These are phyloP conservation scores for Tetrahymena malaccensis DNA, from an alignment of 73 alveolate species.

Conservation along the genomic window DNA sequence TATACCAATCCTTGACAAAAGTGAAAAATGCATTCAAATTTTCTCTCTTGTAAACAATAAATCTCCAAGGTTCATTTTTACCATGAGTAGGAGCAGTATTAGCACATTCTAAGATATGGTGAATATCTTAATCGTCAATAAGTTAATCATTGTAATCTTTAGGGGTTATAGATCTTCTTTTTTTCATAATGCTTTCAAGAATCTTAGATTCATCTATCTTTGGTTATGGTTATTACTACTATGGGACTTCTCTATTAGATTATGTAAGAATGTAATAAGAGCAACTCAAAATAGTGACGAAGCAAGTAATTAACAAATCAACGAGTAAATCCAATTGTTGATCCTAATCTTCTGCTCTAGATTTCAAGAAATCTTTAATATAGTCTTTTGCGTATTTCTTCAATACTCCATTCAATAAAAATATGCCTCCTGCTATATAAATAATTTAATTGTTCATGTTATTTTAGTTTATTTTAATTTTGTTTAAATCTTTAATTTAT, in stretches of 20 bases:
- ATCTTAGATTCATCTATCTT: neutral
- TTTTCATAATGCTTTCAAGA: neutral
- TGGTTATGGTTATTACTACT: neutral
- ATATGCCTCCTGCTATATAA: neutral
- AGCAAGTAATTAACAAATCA: neutral
- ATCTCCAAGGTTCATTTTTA: neutral
- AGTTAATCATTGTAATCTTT: neutral
- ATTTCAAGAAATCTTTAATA: neutral
- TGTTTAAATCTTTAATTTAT: neutral
- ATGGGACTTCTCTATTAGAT: neutral
- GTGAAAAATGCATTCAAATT: neutral
- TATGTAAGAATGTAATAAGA: neutral
- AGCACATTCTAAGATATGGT: neutral
- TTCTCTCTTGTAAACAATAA: neutral
- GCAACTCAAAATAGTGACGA: neutral
- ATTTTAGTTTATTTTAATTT: neutral
- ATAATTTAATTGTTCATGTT: neutral
- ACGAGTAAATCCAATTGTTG: neutral
- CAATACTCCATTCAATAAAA: neutral
- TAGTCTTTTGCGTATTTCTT: neutral
- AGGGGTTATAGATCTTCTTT: neutral
- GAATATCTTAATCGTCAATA: neutral
- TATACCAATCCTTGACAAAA: neutral
- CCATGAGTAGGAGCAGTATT: neutral
- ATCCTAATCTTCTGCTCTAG: neutral